These are phyloP conservation scores for Apiospora koreana DNA, from an alignment of 2,329 filamentous ascomycete genomes.

Conservation along the genomic window DNA sequence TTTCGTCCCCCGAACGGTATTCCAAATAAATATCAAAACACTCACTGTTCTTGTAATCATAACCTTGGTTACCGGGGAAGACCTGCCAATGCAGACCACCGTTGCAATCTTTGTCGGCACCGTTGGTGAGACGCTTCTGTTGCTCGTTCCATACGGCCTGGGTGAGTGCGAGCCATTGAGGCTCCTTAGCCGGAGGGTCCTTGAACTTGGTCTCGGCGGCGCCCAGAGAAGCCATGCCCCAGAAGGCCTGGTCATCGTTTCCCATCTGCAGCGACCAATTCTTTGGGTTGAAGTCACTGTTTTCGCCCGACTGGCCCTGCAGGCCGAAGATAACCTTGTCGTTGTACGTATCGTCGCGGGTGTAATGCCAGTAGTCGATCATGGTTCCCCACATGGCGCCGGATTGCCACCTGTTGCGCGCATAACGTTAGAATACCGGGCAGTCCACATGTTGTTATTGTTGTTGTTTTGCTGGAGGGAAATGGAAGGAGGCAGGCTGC, in stretches of 20 bases:
- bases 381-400: conserved; percentile 53
- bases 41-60: conserved; percentile 42
- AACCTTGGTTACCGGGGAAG: conserved; percentile 56
- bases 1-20: background rate
- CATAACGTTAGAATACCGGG: conserved; percentile 10
- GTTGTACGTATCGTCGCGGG: conserved; percentile 52
- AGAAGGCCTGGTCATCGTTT: conserved; percentile 61
- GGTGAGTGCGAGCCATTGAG: conserved; percentile 61
- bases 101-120: conserved; percentile 43
- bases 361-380: conserved; percentile 58
- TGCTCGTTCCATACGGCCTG: conserved; percentile 65
- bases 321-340: conserved; percentile 44
- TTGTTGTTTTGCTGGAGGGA: background rate
- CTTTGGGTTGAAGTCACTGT: conserved; percentile 43
- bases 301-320: conserved; percentile 42
- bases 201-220: conserved; percentile 62
- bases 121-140: conserved; percentile 42
- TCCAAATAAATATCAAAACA: background rate
- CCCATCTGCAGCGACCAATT: conserved; percentile 39
- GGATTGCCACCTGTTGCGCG: conserved; percentile 58
- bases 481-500: conserved; percentile 15
- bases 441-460: background rate
- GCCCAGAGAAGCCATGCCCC: conserved; percentile 62
- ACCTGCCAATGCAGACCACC: conserved; percentile 69
- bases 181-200: conserved; percentile 44